Evolutionary conservation across 169 alveolate genomes (phyloP), one percentile per base, ranked within the genome.

Genomic region (Cryptosporidium andersoni): DNA sequence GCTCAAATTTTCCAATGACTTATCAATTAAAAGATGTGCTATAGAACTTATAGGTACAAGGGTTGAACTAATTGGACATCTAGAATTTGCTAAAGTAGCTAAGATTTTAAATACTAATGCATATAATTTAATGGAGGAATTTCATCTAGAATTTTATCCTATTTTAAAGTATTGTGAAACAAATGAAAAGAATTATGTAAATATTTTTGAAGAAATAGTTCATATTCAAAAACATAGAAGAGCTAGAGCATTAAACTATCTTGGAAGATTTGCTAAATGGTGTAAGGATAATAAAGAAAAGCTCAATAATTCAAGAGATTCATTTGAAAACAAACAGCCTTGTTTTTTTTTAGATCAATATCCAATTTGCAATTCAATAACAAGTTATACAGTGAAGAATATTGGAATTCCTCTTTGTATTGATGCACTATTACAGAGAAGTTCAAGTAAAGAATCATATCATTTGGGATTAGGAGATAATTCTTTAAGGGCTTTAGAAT

Each of bases 191-290:
- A 25, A 25, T 25, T 25, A 25, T 25, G 85, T 55, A 25, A 74
- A 64, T 55, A 42, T 74, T 5, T 43, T 74, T 37, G 85, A 74
- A 9, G 85, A 74, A 40, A 3, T 74, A 2, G 64, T 58, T 11
- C 85, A 74, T 42, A 74, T 74, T 6, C 85, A 74, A 12, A 74
- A 74, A 16, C 85, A 74, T 37, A 74, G 67, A 74, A 74, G 85
- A 74, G 85, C 85, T 3, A 53, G 85, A 7, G 67, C 85, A 40
- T 48, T 74, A 52, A 74, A 74, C 47, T 74, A 58, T 34, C 43
- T 74, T 5, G 85, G 64, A 12, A 55, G 63, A 64, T 58, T 74
- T 58, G 55, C 85, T 34, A 74, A 37, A 7, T 74, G 42, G 34
- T 74, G 53, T n/a, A 47, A 43, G 25, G 64, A 53, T 36, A 37